Base-by-base conservation (phyloP, 2,329 filamentous ascomycete species). In the Akanthomyces muscarius region DNA sequence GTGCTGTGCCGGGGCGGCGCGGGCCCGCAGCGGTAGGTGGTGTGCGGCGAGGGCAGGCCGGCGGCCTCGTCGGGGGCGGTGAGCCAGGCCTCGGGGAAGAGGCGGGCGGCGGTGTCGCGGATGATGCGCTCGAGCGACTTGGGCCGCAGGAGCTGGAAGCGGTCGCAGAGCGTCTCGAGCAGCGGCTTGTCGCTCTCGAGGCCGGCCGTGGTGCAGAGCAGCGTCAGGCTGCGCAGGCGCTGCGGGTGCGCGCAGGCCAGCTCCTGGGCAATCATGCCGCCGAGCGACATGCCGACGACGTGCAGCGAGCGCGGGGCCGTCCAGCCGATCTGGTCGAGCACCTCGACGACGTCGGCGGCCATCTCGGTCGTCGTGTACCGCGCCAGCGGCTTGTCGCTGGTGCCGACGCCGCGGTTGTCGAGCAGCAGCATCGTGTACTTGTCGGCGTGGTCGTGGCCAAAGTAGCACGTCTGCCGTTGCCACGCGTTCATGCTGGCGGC, bases 231-330 rank as follows among this genome's bases (percentile, higher is more conserved):
- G 28, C 78, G 76, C 60, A 90, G 72, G 53, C 83, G 78, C 14
- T 75, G 66, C 0, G 86, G 85, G 36, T 79, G 75, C n/a, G 80
- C 73, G 67, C 75, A 78, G 25, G 82, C 86, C 4, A 97, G 71
- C 76, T 97, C 92, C 75, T 96, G 92, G 2, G 90, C 86, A 69
- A 97, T 94, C 92, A 97, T 96, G 70, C 92, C 92, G 66, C 92
- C 92, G 83, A 96, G 90, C 64, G 88, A 91, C 67, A 94, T 86
- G 62, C 92, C 92, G 41, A 90, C 80, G 59, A 96, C 73, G 76
- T 97, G 87, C 72, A 78, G 81, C 76, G 69, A 80, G 69, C 71
- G 81, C 66, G 61, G 74, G 54, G 64, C 72, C 10, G 72, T 86
- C 90, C 90, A 96, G 66, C 86, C 86, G 11, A 95, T 73, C 69